Base-by-base conservation (phyloP, 2,329 filamentous ascomycete genomes). In the Trichoderma oligosporum region DNA sequence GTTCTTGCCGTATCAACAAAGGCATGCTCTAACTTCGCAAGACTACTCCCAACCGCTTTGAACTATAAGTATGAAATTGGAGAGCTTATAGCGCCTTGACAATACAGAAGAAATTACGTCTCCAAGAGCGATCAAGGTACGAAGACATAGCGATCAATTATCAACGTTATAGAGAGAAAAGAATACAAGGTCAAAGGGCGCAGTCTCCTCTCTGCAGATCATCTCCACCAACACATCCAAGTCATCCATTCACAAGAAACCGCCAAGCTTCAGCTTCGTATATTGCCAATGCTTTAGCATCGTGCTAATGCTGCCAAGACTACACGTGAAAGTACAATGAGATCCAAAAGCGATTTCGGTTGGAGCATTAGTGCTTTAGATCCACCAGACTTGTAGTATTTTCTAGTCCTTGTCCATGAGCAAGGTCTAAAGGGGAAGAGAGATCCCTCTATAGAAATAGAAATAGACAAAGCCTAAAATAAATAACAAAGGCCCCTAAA, bases 201-300 rank as follows among this genome's bases (percentile, higher is more conserved):
- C 25, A 4, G 35, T 8, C 52, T 42, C 52, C 42, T 38, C 42
- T 38, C 47, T 7, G 20, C 24, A 55, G 56, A 63, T 61, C 47
- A 44, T 59, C 56, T 41, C 46, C 45, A 51, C 39, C 31, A 16
- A 11, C 44, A 42, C 31, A 29, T 41, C 16, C 38, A 25, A 48
- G 14, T 27, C 27, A 27, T 9, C 36, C 45, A 57, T 16, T 35
- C 45, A 39, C 22, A 51, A n/a, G 14, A 20, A 9, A 14, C 27
- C 38, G 36, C 29, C 20, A 11, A 33, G 31, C 39, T 33, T 24
- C 29, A 46, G 39, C 18, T 27, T 38, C 29, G 39, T 33, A 20
- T 51, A 38, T 38, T 22, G 38, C 29, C 46, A 57, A 25, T 14
- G 9, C 7, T 22, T 14, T 48, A 49, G 44, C 38, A 38, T 36